phyloP scores from a whole-genome alignment of 164 flowering plant genomes.

The Platanus orientalis region DNA sequence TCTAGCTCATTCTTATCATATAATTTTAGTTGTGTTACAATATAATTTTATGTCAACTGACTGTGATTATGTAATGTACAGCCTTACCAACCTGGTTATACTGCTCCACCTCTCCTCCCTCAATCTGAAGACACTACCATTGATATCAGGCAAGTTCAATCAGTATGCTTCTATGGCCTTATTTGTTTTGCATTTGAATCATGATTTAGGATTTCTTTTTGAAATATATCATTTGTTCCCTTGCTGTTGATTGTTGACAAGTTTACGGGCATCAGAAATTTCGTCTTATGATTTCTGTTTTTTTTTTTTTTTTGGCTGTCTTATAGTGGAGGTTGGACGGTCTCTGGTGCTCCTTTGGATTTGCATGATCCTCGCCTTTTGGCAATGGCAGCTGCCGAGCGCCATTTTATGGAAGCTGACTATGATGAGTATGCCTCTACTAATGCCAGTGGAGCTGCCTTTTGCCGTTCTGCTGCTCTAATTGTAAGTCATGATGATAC shows the following conservation, averaged over 20 bases:
- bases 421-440: conserved; percentile 85
- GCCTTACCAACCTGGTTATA: conserved; percentile 85
- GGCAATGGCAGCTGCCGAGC: conserved; percentile 96
- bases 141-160: conserved; percentile 62
- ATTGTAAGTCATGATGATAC: conserved; percentile 45
- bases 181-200: neutral
- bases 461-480: conserved; percentile 88
- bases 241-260: neutral
- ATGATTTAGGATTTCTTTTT: neutral
- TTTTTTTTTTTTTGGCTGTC: neutral
- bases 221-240: neutral
- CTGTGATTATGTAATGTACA: conserved; percentile 19
- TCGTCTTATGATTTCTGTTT: neutral
- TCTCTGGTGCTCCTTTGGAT: conserved; percentile 76
- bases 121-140: conserved; percentile 63
- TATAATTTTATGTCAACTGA: neutral
- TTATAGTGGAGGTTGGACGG: conserved; percentile 87
- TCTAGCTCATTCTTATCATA: neutral
- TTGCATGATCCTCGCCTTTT: conserved; percentile 78
- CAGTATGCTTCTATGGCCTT: neutral
- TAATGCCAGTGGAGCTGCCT: conserved; percentile 86
- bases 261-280: neutral
- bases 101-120: conserved; percentile 70
- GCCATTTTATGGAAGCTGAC: conserved; percentile 69
- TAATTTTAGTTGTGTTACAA: no score